These are phyloP conservation scores for Zychaea mexicana DNA, from an alignment of 371 early-diverging fungal species.

Conservation along the genomic window DNA sequence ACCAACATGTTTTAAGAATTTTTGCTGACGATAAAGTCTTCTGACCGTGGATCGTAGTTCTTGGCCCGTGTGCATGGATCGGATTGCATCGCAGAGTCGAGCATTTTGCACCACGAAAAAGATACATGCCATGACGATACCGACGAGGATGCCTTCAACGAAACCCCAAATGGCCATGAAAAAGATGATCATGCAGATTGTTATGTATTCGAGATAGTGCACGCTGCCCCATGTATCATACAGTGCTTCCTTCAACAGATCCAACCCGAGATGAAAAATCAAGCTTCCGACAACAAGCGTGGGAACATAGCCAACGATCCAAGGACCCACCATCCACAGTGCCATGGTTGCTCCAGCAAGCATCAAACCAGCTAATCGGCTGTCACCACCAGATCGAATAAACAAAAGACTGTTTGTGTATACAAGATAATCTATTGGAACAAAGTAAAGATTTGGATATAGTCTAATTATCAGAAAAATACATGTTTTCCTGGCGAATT, in stretches of 20 bases:
- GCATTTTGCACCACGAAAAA: slow-evolving; percentile 93
- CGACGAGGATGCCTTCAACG: slow-evolving; percentile 92
- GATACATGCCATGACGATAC: slow-evolving; percentile 90
- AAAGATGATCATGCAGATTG: slow-evolving; percentile 81
- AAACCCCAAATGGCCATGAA: slow-evolving; percentile 91
- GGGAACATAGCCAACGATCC: slow-evolving; percentile 91
- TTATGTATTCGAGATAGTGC: slow-evolving; percentile 85
- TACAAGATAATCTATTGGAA: slow-evolving; percentile 71
- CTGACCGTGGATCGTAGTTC: slow-evolving; percentile 88
- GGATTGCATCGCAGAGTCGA: slow-evolving; percentile 71
- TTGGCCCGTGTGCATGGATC: slow-evolving; percentile 77
- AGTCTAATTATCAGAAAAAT: too few species aligned
- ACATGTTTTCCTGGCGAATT: neutral
- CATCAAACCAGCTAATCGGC: slow-evolving; percentile 84
- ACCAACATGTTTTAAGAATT: slow-evolving; percentile 82
- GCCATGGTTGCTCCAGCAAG: slow-evolving; percentile 77
- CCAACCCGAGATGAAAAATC: slow-evolving; percentile 94
- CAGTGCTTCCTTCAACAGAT: slow-evolving; percentile 88
- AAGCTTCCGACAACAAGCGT: slow-evolving; percentile 90
- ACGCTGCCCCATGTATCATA: slow-evolving; percentile 87
- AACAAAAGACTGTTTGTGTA: slow-evolving; percentile 92
- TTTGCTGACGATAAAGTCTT: slow-evolving; percentile 85
- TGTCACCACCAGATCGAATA: slow-evolving; percentile 89
- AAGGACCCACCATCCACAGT: slow-evolving; percentile 83
- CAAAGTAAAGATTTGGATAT: too few species aligned